Evolutionary conservation across 108 stramenopile genomes (phyloP).

Genomic region (Nitzschia sp.): DNA sequence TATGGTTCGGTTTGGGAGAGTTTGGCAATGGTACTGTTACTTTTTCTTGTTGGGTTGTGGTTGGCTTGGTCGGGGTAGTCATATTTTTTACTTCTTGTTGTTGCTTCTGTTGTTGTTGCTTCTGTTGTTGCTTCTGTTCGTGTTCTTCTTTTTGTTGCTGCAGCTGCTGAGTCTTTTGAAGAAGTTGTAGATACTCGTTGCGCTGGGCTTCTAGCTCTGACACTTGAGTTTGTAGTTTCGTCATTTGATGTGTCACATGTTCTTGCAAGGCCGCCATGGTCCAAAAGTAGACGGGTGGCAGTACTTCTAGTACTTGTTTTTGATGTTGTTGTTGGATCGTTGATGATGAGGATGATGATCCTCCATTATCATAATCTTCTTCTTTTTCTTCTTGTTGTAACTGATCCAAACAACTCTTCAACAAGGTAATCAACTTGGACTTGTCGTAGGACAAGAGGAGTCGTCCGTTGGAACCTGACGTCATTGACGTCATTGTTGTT

Average conservation of each 20-base stretch:
- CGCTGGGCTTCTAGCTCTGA: not conserved
- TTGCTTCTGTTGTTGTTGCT: not conserved
- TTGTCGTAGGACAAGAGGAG: not conserved
- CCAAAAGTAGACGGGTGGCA: not conserved
- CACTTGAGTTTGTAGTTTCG: not conserved
- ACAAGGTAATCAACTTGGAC: not conserved
- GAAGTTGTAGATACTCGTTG: not conserved
- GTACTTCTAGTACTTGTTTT: too few species aligned
- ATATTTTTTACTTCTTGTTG: not conserved
- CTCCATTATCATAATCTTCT: too few species aligned
- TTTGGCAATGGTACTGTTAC: too few species aligned
- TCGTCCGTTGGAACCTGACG: too few species aligned
- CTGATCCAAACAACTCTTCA: not conserved
- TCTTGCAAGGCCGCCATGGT: not conserved
- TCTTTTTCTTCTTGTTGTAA: too few species aligned
- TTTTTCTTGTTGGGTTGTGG: not conserved
- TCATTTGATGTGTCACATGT: not conserved
- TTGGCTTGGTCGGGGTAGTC: not conserved
- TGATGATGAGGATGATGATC: too few species aligned
- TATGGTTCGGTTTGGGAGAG: constrained; percentile 27
- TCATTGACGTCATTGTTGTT: not conserved
- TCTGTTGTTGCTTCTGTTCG: not conserved
- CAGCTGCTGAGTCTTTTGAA: not conserved
- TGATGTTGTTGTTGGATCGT: too few species aligned
- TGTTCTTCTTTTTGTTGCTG: not conserved